A percentile compares a stretch with the other conserved stretches of the same genome.
These are phyloP conservation scores for Trichoderma semiorbis DNA, from an alignment of 2,329 filamentous ascomycete species.

Conservation along the genomic window DNA sequence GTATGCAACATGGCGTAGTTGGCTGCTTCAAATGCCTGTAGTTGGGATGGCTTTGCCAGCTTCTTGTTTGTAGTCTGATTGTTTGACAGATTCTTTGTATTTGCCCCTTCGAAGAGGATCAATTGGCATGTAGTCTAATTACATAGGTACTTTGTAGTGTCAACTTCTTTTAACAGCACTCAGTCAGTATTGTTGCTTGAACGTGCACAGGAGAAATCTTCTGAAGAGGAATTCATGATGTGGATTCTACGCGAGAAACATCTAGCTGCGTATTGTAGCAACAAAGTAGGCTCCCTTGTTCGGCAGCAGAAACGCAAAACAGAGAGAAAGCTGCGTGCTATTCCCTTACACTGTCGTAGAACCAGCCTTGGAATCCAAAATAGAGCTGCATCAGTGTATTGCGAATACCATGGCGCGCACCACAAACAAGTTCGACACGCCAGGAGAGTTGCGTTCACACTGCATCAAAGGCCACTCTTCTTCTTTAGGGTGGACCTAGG, in stretches of 20 bases:
- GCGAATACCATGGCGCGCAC: background rate
- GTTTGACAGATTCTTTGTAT: background rate
- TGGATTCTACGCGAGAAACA: background rate
- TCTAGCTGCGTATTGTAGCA: background rate
- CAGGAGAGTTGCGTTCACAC: background rate
- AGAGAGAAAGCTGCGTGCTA: too few species aligned
- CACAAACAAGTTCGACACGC: background rate
- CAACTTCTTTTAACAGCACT: background rate
- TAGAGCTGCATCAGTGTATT: background rate
- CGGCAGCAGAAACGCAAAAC: too few species aligned
- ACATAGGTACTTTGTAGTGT: background rate
- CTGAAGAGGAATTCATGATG: background rate
- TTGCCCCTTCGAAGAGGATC: background rate
- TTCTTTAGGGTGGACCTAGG: fast-evolving
- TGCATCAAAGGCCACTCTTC: background rate
- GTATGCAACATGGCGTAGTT: background rate
- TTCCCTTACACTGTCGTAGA: background rate
- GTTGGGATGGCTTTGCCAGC: background rate
- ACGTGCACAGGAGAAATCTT: background rate
- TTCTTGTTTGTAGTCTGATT: background rate
- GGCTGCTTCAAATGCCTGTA: background rate
- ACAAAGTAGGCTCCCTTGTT: background rate
- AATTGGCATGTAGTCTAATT: background rate
- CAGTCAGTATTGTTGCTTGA: background rate
- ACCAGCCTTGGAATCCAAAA: background rate